Percentiles rank a stretch among this genome's conserved stretches.
Evolutionary conservation across 257 asterid genomes (phyloP).

Genomic region (Solanum phureja): DNA sequence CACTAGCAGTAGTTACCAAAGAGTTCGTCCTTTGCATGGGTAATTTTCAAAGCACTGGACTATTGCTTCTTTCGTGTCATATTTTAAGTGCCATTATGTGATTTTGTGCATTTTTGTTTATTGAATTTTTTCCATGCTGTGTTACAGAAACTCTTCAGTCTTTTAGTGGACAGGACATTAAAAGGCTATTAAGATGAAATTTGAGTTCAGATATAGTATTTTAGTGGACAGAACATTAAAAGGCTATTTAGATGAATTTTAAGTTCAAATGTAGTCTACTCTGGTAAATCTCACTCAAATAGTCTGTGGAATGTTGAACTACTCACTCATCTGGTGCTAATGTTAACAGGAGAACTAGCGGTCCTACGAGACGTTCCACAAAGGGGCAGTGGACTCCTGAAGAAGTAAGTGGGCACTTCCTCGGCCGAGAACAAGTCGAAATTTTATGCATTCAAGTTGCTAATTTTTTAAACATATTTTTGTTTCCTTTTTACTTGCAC

Average conservation of each 20-base stretch:
- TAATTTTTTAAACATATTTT: background rate
- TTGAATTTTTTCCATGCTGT: background rate
- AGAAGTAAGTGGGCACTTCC: slow-evolving; percentile 48
- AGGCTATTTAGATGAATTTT: background rate
- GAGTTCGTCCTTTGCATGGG: slow-evolving; percentile 67
- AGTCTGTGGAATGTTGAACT: background rate
- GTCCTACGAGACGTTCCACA: slow-evolving; percentile 97
- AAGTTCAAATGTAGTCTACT: background rate
- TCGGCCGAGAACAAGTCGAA: background rate
- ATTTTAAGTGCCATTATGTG: background rate
- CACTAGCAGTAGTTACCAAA: slow-evolving; percentile 33
- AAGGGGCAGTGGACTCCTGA: slow-evolving; percentile 98
- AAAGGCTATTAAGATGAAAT: background rate
- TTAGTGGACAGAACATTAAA: background rate
- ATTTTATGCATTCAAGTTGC: background rate
- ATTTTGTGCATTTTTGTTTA: background rate
- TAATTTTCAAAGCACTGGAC: slow-evolving; percentile 14
- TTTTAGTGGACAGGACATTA: background rate
- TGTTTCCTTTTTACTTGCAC: background rate
- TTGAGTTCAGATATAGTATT: background rate
- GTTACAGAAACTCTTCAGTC: background rate
- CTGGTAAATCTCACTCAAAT: background rate
- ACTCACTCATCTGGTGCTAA: slow-evolving; percentile 4
- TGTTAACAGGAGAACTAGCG: slow-evolving; percentile 71
- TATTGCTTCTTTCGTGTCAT: background rate